phyloP scores from a whole-genome alignment of 2,329 filamentous ascomycete genomes.

The Phyllosticta citrichinensis region DNA sequence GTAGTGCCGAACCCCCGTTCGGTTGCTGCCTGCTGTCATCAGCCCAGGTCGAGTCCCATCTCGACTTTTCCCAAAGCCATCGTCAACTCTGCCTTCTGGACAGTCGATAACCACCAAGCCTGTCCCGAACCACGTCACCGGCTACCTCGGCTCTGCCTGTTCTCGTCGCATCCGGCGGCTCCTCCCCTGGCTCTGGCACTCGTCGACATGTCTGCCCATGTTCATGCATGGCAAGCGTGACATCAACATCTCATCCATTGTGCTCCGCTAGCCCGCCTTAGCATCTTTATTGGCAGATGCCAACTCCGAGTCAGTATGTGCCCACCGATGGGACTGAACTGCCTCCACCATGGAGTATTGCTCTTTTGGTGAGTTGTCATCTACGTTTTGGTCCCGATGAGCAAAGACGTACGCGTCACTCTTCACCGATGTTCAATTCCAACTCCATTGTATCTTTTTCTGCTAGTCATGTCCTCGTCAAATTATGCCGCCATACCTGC shows the following conservation, averaged over 20 bases:
- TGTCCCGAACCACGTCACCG: neutral
- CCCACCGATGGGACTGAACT: constrained; percentile 12
- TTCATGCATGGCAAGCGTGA: neutral
- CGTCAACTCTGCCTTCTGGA: neutral
- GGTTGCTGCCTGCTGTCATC: neutral
- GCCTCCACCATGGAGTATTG: constrained; percentile 13
- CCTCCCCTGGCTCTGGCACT: neutral
- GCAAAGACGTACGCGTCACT: neutral
- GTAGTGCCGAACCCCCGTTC: neutral
- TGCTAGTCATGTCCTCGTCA: neutral
- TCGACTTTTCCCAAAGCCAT: neutral
- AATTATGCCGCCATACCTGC: neutral
- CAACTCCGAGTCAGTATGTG: constrained; percentile 10
- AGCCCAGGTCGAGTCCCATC: neutral
- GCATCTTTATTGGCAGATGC: neutral
- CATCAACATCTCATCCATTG: neutral
- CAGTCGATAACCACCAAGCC: neutral
- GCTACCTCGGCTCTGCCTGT: neutral
- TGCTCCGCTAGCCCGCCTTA: neutral
- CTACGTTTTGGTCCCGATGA: neutral
- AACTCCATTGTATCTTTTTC: neutral
- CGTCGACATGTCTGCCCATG: neutral
- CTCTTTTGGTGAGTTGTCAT: constrained; percentile 13
- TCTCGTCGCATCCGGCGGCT: neutral
- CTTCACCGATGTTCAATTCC: neutral